Evolutionary conservation across 1,284 basidiomycete species (phyloP).

Genomic region (Microstroma glucosiphilum): DNA sequence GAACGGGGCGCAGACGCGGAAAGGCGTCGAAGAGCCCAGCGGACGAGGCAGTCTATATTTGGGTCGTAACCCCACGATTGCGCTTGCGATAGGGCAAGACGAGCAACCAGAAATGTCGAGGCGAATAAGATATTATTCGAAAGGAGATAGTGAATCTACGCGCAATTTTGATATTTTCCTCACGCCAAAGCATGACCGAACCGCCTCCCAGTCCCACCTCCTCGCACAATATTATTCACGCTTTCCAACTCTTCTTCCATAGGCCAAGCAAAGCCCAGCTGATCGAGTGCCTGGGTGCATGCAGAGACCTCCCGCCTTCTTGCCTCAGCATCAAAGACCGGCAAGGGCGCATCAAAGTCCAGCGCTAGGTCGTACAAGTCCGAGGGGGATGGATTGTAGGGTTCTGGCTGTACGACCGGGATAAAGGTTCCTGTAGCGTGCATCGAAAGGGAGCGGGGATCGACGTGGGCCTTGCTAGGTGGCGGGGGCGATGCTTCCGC

Average conservation of each 20-base stretch:
- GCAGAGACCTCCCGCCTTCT: slow-evolving; percentile 38
- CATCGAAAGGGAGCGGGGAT: not conserved
- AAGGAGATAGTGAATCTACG: too few relatives aligned
- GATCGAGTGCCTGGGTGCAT: slow-evolving; percentile 36
- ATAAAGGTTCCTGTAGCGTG: not conserved
- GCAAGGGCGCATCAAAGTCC: slow-evolving; percentile 5
- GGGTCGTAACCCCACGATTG: too few relatives aligned
- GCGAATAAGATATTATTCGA: too few relatives aligned
- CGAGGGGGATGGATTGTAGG: slow-evolving; percentile 9
- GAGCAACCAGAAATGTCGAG: too few relatives aligned
- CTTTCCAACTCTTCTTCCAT: slow-evolving; percentile 38
- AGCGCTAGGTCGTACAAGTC: slow-evolving; percentile 22
- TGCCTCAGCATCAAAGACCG: slow-evolving; percentile 31
- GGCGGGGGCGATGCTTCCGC: slow-evolving; percentile 7
- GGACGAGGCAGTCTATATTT: too few relatives aligned
- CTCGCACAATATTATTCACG: slow-evolving; percentile 28
- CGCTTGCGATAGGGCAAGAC: too few relatives aligned
- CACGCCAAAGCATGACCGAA: too few relatives aligned
- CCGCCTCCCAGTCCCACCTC: not conserved
- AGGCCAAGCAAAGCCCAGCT: slow-evolving; percentile 43
- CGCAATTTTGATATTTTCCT: too few relatives aligned
- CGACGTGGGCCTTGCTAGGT: slow-evolving; percentile 2
- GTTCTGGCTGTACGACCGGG: slow-evolving; percentile 6
- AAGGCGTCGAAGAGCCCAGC: too few relatives aligned
- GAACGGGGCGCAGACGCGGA: too few relatives aligned